These are phyloP conservation scores for Dendrostoma leiphaemia DNA, from an alignment of 2,329 filamentous ascomycete genomes.

Conservation along the genomic window DNA sequence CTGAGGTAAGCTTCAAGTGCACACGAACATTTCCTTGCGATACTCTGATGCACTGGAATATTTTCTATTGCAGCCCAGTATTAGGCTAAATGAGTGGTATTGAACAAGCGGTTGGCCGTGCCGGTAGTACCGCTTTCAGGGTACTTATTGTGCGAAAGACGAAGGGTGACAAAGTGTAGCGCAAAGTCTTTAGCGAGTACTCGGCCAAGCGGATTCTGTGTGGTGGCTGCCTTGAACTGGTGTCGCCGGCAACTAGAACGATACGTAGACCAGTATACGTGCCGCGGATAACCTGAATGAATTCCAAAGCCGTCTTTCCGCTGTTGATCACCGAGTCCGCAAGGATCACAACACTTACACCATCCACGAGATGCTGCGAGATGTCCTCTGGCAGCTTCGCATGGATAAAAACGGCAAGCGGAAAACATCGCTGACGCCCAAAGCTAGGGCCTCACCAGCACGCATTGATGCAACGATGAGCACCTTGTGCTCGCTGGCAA, in stretches of 20 bases:
- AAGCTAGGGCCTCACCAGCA: slow-evolving; percentile 60
- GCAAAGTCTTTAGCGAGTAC: not conserved
- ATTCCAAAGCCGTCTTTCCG: slow-evolving; percentile 47
- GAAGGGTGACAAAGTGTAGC: not conserved
- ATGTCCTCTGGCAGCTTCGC: slow-evolving; percentile 39
- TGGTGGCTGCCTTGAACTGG: not conserved
- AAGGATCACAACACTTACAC: slow-evolving; percentile 42
- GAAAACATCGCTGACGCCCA: slow-evolving; percentile 55
- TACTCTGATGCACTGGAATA: too few species aligned
- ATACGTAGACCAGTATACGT: slow-evolving; percentile 40
- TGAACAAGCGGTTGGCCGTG: not conserved
- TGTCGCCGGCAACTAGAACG: slow-evolving; percentile 52
- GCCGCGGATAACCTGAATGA: slow-evolving; percentile 44
- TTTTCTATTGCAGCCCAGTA: too few species aligned
- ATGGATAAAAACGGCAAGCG: slow-evolving; percentile 50
- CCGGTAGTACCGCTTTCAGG: not conserved
- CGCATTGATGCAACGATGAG: slow-evolving; percentile 60
- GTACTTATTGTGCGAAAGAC: not conserved
- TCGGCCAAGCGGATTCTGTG: not conserved
- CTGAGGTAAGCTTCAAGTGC: too few species aligned
- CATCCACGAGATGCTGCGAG: slow-evolving; percentile 36
- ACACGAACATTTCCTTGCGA: too few species aligned
- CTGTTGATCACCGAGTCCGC: slow-evolving; percentile 61
- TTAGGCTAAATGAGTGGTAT: not conserved
- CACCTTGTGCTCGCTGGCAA: slow-evolving; percentile 46